Evolutionary conservation across 1,284 basidiomycete species (phyloP).

Genomic region (Lentinula novae-zelandiae): DNA sequence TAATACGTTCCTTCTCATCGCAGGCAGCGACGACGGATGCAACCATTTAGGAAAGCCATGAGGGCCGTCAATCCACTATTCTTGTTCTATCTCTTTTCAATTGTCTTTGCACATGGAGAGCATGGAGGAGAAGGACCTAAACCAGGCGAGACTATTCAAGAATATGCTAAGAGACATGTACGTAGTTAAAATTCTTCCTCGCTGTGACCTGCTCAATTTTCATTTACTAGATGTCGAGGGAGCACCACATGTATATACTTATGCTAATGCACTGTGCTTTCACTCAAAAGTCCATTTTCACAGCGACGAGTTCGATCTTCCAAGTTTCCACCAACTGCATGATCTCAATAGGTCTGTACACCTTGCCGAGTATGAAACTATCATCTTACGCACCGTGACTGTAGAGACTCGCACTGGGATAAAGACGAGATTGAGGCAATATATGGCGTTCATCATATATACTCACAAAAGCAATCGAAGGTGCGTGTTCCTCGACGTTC

Average conservation of each 20-base stretch:
- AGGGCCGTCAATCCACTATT: slow-evolving; percentile 9
- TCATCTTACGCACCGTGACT: slow-evolving; percentile 5
- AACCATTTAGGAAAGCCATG: slow-evolving; percentile 1
- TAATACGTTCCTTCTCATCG: no score
- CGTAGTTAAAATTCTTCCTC: slow-evolving; percentile 18
- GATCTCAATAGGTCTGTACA: slow-evolving; percentile 75
- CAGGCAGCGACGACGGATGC: background rate
- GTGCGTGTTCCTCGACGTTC: slow-evolving; percentile 26
- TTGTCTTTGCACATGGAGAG: slow-evolving; percentile 39
- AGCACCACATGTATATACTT: slow-evolving; percentile 73
- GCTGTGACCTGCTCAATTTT: slow-evolving; percentile 16
- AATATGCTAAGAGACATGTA: slow-evolving; percentile 65
- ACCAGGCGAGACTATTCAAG: slow-evolving; percentile 42
- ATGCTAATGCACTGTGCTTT: background rate
- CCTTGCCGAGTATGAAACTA: background rate
- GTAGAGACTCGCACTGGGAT: slow-evolving; percentile 72
- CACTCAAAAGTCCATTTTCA: background rate
- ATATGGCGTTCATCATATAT: slow-evolving; percentile 95
- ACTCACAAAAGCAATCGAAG: slow-evolving; percentile 84
- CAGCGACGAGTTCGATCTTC: slow-evolving; percentile 76
- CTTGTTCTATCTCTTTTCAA: slow-evolving; percentile 10
- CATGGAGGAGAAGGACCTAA: slow-evolving; percentile 35
- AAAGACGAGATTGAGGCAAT: slow-evolving; percentile 84
- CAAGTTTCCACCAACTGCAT: slow-evolving; percentile 86
- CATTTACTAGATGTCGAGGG: slow-evolving; percentile 66